These are phyloP conservation scores for Pseudoneurospora amorphoporcata DNA, from an alignment of 495 filamentous ascomycete species.

Conservation along the genomic window DNA sequence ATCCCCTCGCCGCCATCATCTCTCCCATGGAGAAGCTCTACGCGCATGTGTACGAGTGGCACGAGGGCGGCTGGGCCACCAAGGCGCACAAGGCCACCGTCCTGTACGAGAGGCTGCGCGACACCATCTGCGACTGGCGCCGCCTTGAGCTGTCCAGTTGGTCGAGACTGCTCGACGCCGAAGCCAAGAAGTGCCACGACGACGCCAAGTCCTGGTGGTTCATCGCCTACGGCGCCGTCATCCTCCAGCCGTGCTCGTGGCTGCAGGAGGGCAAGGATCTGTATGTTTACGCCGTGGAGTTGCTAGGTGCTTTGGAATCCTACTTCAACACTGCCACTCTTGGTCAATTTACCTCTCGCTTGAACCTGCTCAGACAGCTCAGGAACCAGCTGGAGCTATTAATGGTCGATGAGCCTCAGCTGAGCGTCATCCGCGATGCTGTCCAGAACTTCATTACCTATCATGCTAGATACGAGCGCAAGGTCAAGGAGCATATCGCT, in stretches of 20 bases:
- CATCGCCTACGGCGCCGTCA: constrained; percentile 77
- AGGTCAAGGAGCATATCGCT: constrained; percentile 49
- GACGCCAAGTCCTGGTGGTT: constrained; percentile 94
- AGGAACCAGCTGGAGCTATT: constrained; percentile 51
- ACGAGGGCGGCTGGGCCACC: constrained; percentile 68
- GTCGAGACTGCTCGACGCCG: constrained; percentile 80
- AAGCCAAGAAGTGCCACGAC: constrained; percentile 60
- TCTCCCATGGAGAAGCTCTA: constrained; percentile 78
- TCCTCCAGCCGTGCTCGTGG: constrained; percentile 60
- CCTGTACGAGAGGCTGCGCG: constrained; percentile 65
- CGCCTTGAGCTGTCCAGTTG: constrained; percentile 85
- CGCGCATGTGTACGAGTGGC: constrained; percentile 79
- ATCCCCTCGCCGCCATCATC: constrained; percentile 77
- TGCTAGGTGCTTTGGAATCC: constrained; percentile 58
- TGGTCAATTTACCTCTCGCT: constrained; percentile 67
- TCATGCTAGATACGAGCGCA: constrained; percentile 55
- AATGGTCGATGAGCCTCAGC: constrained; percentile 38
- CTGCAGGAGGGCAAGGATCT: constrained; percentile 47
- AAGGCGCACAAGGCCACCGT: constrained; percentile 56
- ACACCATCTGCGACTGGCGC: constrained; percentile 73
- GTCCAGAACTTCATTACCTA: constrained; percentile 68
- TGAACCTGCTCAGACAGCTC: constrained; percentile 65
- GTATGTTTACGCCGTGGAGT: constrained; percentile 49
- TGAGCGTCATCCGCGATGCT: constrained; percentile 46
- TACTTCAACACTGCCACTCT: constrained; percentile 67